Percentiles rank a stretch among this genome's conserved stretches.
phyloP scores from a whole-genome alignment of 768 basidiomycete genomes.

The Lactarius evosmus region DNA sequence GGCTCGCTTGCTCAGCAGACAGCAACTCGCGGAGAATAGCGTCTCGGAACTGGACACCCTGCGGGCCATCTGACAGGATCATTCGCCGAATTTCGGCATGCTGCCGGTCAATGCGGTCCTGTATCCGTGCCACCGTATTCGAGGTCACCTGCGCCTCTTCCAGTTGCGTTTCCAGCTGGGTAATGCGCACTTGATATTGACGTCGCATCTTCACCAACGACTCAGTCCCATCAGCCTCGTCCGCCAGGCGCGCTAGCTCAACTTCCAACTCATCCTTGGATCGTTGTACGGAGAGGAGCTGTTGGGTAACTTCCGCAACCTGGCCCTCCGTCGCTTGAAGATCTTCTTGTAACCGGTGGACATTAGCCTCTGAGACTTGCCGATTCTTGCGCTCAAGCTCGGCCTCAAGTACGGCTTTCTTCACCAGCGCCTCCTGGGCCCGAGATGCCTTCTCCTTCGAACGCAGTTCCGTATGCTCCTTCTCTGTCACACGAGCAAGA shows the following conservation, averaged over 20 bases:
- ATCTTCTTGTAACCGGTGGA: constrained; percentile 58
- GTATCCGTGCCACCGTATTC: constrained; percentile 51
- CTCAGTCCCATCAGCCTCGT: constrained; percentile 51
- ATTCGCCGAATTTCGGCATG: constrained; percentile 72
- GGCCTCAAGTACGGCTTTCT: constrained; percentile 53
- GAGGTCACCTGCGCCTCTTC: constrained; percentile 53
- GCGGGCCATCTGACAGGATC: constrained; percentile 52
- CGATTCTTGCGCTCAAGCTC: constrained; percentile 67
- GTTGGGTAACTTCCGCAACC: constrained; percentile 51
- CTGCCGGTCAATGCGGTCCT: constrained; percentile 60
- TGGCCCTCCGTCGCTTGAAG: constrained; percentile 56
- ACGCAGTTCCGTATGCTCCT: constrained; percentile 60
- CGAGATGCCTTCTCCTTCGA: constrained; percentile 65
- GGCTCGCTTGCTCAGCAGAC: constrained; percentile 54
- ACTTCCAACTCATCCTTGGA: constrained; percentile 65
- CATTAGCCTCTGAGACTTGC: constrained; percentile 61
- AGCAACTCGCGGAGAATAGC: constrained; percentile 63
- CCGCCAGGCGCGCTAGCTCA: constrained; percentile 63
- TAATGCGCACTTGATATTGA: constrained; percentile 60
- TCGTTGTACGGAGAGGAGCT: constrained; percentile 50
- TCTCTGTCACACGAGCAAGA: constrained; percentile 66
- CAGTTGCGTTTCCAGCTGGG: constrained; percentile 59
- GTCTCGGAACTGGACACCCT: constrained; percentile 59
- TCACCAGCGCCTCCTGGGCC: constrained; percentile 57
- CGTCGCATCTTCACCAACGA: constrained; percentile 60